Evolutionary conservation across 140 eudicot genomes (phyloP).

Genomic region (Flaveria floridana): DNA sequence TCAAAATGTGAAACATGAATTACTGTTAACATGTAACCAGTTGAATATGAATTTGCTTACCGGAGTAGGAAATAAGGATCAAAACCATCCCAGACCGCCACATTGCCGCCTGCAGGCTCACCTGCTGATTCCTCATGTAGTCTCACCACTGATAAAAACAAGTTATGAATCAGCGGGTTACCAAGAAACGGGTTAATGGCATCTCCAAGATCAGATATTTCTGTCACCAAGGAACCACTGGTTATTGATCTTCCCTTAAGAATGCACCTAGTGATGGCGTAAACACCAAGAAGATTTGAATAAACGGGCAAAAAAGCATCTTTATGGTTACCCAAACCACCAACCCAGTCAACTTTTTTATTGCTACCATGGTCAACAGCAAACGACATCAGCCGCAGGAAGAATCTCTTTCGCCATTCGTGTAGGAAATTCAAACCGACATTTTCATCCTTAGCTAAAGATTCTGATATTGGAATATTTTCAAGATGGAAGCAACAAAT

Average conservation of each 20-base stretch:
- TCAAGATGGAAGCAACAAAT: conserved; percentile 78
- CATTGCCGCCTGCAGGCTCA: conserved; percentile 26
- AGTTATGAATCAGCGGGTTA: conserved; percentile 60
- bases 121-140: conserved; percentile 48
- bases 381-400: conserved; percentile 50
- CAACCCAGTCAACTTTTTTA: conserved; percentile 66
- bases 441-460: conserved; percentile 27
- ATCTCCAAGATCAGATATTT: conserved; percentile 52
- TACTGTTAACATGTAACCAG: conserved; percentile 20
- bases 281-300: conserved; percentile 76
- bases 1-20: conserved; percentile 14
- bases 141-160: conserved; percentile 52
- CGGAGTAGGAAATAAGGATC: conserved; percentile 73
- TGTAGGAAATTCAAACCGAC: conserved; percentile 37
- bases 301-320: conserved; percentile 86
- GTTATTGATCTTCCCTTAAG: conserved; percentile 26
- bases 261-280: conserved; percentile 61
- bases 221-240: conserved; percentile 33
- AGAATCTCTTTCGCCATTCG: conserved; percentile 71
- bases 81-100: conserved; percentile 59
- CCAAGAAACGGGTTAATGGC: conserved; percentile 61
- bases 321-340: conserved; percentile 94
- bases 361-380: conserved; percentile 40
- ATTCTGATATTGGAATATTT: conserved; percentile 43
- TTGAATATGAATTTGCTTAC: conserved; percentile 31